Base-by-base conservation (phyloP, 2,329 filamentous ascomycete species). In the Passalora sequoiae region DNA sequence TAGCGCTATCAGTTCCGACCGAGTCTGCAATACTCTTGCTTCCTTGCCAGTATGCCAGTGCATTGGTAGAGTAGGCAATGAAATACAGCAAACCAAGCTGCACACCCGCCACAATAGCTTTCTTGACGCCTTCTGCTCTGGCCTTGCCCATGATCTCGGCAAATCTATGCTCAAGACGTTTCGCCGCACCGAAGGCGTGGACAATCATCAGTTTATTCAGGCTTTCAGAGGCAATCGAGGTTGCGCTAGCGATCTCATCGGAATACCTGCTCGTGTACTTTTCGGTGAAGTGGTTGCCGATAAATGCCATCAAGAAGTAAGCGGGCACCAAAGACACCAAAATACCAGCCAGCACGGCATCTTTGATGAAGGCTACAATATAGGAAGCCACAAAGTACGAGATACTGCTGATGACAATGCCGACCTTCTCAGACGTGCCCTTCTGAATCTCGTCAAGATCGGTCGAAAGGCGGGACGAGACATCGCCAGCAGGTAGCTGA, bases 361-460 rank as follows among this genome's bases (percentile, higher is more conserved):
- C 72, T 54, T 81, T 79, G 59, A 80, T 75, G 50, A 86, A 86
- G 1, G 80, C 80, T 12, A 86, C 76, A 4, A 81, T 69, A 49
- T 83, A 85, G 3, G 81, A 77, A 0, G 82, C 79, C 40, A 84
- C 59, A 57, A 85, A 85, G 61, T 84, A 86, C 2, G 78, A 78
- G 7, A 77, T 61, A 38, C 74, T 80, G 17, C 75, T 72, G 4
- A 86, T 69, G 51, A 76, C 74, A 24, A 84, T 76, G 39, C 81
- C 81, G 12, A 84, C 81, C 60, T 86, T 86, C 62, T 86, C 83
- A 1, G 78, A 81, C 0, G 81, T 84, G 10, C 83, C 83, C 0
- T 75, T 74, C 55, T 83, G 81, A 39, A 86, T 78, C 1, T 77
- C 75, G 46, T 81, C 75, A 24, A 85, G 81, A 54, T 86, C 81